Evolutionary conservation across 257 asterid genomes (phyloP).

Genomic region (Orobanche coerulescens): DNA sequence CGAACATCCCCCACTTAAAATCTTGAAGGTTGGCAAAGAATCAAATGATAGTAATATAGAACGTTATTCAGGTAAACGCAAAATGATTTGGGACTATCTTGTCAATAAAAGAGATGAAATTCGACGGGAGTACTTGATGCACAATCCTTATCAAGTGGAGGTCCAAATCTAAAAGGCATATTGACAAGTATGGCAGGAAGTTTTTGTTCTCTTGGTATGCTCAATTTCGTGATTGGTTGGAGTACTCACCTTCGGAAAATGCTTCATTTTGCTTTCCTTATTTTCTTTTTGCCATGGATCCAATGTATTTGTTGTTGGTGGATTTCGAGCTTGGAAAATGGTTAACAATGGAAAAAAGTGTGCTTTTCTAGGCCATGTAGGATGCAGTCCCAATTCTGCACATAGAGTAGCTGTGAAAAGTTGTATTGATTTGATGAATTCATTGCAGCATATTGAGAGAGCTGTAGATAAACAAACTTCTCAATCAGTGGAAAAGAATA

Average conservation of each 20-base stretch:
- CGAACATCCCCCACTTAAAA: no score
- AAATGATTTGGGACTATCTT: not conserved
- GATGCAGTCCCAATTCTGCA: not conserved
- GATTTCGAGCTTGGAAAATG: not conserved
- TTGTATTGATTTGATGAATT: no score
- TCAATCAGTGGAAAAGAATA: not conserved
- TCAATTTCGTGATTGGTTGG: conserved; percentile 13
- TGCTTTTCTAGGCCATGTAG: not conserved
- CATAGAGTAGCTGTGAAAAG: not conserved
- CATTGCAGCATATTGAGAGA: no score
- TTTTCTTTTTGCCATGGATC: not conserved
- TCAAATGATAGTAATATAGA: no score
- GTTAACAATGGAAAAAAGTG: not conserved
- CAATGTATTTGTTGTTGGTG: not conserved
- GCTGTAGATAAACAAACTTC: not conserved
- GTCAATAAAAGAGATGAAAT: not conserved
- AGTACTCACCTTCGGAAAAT: conserved; percentile 2
- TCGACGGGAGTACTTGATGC: not conserved
- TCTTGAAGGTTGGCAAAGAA: no score
- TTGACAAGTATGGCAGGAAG: not conserved
- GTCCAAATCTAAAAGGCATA: not conserved
- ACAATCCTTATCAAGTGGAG: not conserved
- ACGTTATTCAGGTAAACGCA: not conserved
- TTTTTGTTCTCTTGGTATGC: not conserved
- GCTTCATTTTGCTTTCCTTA: conserved; percentile 1